Conservation (phyloP, 495 filamentous ascomycete species). For the Penicillium roqueforti region DNA sequence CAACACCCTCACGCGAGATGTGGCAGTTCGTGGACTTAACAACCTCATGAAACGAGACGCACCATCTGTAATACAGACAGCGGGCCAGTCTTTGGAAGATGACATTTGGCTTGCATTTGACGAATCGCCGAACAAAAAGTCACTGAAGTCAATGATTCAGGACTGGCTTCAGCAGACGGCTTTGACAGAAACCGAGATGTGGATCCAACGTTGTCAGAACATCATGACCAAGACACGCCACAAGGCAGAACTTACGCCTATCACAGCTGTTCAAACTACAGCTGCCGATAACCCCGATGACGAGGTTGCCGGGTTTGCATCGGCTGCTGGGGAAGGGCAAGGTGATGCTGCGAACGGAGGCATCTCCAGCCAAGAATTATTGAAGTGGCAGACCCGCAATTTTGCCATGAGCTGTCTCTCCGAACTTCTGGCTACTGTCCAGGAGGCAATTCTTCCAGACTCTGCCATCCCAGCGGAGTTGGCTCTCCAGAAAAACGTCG, state of each 20-base stretch:
- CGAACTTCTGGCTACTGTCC: constrained; percentile 71
- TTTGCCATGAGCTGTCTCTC: constrained; percentile 92
- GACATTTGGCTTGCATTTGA: constrained; percentile 89
- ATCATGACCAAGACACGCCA: constrained; percentile 81
- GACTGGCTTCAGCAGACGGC: constrained; percentile 91
- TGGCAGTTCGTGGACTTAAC: constrained; percentile 83
- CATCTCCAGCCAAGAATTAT: constrained; percentile 71
- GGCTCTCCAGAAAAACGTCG: constrained; percentile 77
- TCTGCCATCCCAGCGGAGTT: constrained; percentile 65
- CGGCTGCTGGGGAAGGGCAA: constrained; percentile 57
- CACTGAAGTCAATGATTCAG: constrained; percentile 74
- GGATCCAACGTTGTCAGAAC: constrained; percentile 83
- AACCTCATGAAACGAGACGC: constrained; percentile 94
- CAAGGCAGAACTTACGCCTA: constrained; percentile 48
- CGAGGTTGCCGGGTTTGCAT: constrained; percentile 91
- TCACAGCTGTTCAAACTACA: constrained; percentile 46
- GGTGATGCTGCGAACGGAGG: constrained; percentile 58
- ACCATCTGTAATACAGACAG: constrained; percentile 66
- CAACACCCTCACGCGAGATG: constrained; percentile 63
- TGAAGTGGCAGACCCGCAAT: constrained; percentile 93
- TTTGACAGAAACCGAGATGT: constrained; percentile 67
- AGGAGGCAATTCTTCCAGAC: constrained; percentile 66
- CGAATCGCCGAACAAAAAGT: constrained; percentile 64
- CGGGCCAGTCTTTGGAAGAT: constrained; percentile 76
- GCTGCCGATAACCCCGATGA: constrained; percentile 84